A percentile compares a stretch with the other conserved stretches of the same genome.
These are phyloP conservation scores for Galerina sulciceps DNA, from an alignment of 768 basidiomycete genomes.

Conservation along the genomic window DNA sequence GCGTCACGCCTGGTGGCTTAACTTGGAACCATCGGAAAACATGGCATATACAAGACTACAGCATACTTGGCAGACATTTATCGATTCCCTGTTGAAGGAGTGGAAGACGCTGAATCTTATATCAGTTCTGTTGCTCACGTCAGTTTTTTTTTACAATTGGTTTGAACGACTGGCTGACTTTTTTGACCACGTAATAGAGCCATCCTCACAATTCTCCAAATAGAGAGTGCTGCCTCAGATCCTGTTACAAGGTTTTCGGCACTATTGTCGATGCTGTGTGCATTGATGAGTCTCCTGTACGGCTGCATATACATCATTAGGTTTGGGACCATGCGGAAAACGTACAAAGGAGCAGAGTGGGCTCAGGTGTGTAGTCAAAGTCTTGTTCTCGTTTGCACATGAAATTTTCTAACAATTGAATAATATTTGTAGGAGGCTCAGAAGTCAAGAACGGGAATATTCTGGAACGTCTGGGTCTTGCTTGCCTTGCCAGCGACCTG, in stretches of 20 bases:
- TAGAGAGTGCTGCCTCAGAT: slow-evolving; percentile 45
- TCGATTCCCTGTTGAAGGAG: slow-evolving; percentile 31
- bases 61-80: slow-evolving; percentile 32
- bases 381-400: too few relatives aligned
- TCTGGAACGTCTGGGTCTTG: slow-evolving; percentile 73
- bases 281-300: slow-evolving; percentile 60
- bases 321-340: slow-evolving; percentile 68
- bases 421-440: slow-evolving; percentile 51
- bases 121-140: slow-evolving; percentile 30
- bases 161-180: background rate
- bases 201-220: slow-evolving; percentile 39
- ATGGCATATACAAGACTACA: slow-evolving; percentile 21
- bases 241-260: slow-evolving; percentile 58
- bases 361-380: slow-evolving; percentile 46
- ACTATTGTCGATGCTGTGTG: slow-evolving; percentile 58
- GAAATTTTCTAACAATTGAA: background rate
- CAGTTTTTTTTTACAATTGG: background rate
- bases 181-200: slow-evolving; percentile 28
- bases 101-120: slow-evolving; percentile 32
- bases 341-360: slow-evolving; percentile 68
- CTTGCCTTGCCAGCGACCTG: slow-evolving; percentile 67
- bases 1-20: background rate
- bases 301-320: slow-evolving; percentile 68
- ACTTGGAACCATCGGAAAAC: slow-evolving; percentile 5
- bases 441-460: slow-evolving; percentile 27